A percentile compares a stretch with the other conserved stretches of the same genome.
phyloP scores from a whole-genome alignment of 73 alveolate genomes.

The Paramecium pentaurelia region DNA sequence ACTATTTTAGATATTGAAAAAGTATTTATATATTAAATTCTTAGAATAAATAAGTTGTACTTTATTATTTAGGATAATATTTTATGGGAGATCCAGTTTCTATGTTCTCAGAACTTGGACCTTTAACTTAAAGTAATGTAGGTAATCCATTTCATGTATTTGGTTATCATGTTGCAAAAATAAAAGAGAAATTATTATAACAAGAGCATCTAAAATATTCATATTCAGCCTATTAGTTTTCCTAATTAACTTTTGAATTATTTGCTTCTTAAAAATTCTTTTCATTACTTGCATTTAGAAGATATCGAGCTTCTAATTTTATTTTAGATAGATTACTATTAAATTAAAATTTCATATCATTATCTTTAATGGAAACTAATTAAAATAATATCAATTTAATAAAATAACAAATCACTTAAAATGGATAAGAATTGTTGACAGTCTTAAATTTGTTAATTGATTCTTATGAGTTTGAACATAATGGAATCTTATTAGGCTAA shows the following conservation, averaged over 20 bases:
- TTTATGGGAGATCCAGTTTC: background rate
- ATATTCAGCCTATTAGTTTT: background rate
- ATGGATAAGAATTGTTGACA: background rate
- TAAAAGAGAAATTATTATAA: background rate
- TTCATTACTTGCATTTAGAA: background rate
- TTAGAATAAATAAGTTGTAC: background rate
- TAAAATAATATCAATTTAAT: background rate
- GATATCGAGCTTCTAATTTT: background rate
- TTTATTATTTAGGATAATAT: background rate
- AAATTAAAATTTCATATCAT: background rate
- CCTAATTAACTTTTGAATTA: background rate
- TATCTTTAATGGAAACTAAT: conserved; percentile 1
- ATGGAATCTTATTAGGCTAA: background rate
- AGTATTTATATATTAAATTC: background rate
- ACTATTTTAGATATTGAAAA: background rate
- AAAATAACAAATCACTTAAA: background rate
- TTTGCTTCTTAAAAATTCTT: conserved; percentile 14
- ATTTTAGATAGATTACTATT: conserved; percentile 5
- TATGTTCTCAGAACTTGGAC: background rate
- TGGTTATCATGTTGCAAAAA: conserved; percentile 38
- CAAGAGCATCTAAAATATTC: background rate
- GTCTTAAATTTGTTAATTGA: background rate
- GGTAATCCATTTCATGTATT: conserved; percentile 26
- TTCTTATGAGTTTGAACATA: background rate
- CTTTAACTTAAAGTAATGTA: background rate